These are phyloP conservation scores for Cercospora sojina DNA, from an alignment of 2,329 filamentous ascomycete genomes.

Conservation along the genomic window DNA sequence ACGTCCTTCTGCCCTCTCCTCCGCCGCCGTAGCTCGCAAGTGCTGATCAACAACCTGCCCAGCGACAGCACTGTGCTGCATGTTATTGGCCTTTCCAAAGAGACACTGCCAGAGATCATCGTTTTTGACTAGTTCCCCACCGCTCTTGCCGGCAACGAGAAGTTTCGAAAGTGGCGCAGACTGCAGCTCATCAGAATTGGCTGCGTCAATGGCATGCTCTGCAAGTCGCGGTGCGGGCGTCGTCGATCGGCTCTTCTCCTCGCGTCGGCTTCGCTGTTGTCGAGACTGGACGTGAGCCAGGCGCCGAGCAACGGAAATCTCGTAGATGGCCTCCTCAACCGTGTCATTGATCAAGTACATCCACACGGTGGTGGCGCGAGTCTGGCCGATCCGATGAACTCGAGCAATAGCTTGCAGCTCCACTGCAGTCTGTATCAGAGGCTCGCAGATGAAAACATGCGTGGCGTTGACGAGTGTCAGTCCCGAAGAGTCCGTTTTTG, in stretches of 20 bases:
- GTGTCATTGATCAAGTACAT: conserved; percentile 90
- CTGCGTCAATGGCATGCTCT: conserved; percentile 69
- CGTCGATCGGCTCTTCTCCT: conserved; percentile 33
- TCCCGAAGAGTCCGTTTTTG: conserved; percentile 82
- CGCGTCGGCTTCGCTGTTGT: conserved; percentile 22
- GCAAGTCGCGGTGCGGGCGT: conserved; percentile 35
- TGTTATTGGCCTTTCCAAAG: conserved; percentile 59
- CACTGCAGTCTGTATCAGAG: conserved; percentile 86
- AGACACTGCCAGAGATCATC: conserved; percentile 86
- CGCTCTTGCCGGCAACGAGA: conserved; percentile 66
- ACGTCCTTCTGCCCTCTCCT: conserved; percentile 32
- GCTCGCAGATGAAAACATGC: conserved; percentile 93
- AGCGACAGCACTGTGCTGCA: conserved; percentile 27
- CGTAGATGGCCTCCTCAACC: conserved; percentile 88
- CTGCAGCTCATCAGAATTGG: conserved; percentile 81
- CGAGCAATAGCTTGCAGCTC: conserved; percentile 94
- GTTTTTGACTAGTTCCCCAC: conserved; percentile 76
- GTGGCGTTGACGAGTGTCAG: conserved; percentile 90
- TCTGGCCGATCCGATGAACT: conserved; percentile 91
- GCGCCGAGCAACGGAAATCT: conserved; percentile 75
- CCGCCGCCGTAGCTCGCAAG: conserved; percentile 57
- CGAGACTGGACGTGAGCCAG: conserved; percentile 67
- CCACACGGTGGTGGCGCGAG: conserved; percentile 86
- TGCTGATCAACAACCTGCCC: conserved; percentile 51
- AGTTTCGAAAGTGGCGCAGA: conserved; percentile 68